Percentiles rank a stretch among this genome's conserved stretches.
Evolutionary conservation across 2,329 filamentous ascomycete species (phyloP).

Genomic region (Lojkania enalia): DNA sequence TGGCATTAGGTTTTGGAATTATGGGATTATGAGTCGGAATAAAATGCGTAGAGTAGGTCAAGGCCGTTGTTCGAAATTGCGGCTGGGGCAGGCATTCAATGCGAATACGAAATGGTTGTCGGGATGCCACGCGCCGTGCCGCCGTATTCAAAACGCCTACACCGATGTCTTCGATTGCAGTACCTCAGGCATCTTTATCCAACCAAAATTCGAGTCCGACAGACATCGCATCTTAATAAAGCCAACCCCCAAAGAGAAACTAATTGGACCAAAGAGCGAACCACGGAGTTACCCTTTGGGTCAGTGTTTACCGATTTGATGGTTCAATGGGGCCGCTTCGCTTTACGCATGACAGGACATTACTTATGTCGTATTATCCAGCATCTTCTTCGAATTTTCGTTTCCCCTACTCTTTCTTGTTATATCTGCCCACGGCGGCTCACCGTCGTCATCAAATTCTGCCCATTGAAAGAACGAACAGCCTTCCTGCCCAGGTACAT

Average conservation of each 20-base stretch:
- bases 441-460: conserved; percentile 68
- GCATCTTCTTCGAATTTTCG: too few species aligned
- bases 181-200: too few species aligned
- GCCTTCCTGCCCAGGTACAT: conserved; percentile 64
- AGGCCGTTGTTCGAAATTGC: neutral
- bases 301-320: too few species aligned
- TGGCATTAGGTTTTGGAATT: too few species aligned
- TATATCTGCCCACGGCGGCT: conserved; percentile 63
- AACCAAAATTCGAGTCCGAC: too few species aligned
- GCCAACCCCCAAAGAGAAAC: too few species aligned
- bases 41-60: neutral
- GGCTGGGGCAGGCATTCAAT: conserved; percentile 2
- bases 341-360: too few species aligned
- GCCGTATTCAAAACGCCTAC: neutral
- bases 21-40: neutral
- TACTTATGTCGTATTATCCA: too few species aligned
- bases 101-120: neutral
- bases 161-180: conserved; percentile 1
- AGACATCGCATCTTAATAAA: too few species aligned
- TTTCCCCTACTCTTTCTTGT: neutral
- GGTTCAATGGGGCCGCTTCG: too few species aligned
- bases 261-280: too few species aligned
- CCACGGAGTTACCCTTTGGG: too few species aligned
- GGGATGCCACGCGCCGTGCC: neutral
- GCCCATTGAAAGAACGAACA: conserved; percentile 40